Conservation (phyloP, 192 early-diverging fungal genomes). For the Dimargaris xerosporica region DNA sequence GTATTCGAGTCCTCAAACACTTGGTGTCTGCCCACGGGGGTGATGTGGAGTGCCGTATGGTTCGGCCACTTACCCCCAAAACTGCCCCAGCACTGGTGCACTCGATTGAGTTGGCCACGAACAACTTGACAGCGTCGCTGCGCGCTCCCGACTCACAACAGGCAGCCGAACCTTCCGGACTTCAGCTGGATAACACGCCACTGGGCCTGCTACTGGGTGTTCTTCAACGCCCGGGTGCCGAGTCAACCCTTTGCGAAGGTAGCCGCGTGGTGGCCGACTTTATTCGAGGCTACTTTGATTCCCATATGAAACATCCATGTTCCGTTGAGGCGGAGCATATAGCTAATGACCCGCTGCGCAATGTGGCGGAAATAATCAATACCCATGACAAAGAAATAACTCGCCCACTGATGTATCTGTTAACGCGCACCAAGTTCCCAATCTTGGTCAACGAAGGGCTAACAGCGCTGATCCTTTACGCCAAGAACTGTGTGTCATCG, state of each 20-base stretch:
- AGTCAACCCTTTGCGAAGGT: constrained; percentile 2
- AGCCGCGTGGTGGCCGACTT: not conserved
- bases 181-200: not conserved
- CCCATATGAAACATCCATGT: no score
- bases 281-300: not conserved
- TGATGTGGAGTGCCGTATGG: not conserved
- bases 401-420: constrained; percentile 3
- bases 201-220: not conserved
- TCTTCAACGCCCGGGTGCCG: not conserved
- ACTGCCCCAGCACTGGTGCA: constrained; percentile 5
- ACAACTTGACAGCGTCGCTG: not conserved
- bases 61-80: not conserved
- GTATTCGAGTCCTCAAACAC: constrained; percentile 3
- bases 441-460: constrained; percentile 4
- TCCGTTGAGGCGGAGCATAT: no score
- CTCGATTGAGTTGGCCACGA: not conserved
- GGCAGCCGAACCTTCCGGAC: not conserved
- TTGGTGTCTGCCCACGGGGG: not conserved
- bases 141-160: not conserved
- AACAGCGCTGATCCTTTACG: not conserved
- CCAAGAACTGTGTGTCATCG: no score
- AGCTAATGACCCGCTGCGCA: not conserved
- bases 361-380: not conserved
- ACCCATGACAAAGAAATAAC: not conserved
- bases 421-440: constrained; percentile 5